Conservation (phyloP, 192 early-diverging fungal genomes). For the Coemansia furcata region DNA sequence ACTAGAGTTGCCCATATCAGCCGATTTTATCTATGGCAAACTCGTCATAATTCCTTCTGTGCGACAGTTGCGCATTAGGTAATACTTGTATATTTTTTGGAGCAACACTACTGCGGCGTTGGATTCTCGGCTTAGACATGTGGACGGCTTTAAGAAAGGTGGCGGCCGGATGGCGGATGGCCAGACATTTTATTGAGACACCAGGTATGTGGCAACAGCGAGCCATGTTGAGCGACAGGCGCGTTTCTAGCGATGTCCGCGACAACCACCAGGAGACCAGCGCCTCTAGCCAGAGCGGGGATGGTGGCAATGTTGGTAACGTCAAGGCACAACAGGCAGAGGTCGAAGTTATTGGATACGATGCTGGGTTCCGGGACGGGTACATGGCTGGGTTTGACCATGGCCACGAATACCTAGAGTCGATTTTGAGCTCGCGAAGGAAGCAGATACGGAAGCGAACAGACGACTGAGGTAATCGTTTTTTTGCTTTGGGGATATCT, state of each 20-base stretch:
- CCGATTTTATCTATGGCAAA: not conserved
- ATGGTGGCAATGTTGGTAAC: not conserved
- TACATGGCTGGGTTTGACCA: constrained; percentile 41
- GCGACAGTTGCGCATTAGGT: not conserved
- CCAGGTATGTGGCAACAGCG: not conserved
- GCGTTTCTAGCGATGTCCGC: not conserved
- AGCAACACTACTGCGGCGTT: not conserved
- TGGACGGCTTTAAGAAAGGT: not conserved
- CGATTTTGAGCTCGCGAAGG: not conserved
- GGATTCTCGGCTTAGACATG: not conserved
- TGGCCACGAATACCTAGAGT: constrained; percentile 4
- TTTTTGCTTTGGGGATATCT: not conserved
- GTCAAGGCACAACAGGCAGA: not conserved
- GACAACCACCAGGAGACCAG: not conserved
- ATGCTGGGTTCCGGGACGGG: constrained; percentile 48
- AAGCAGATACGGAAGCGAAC: not conserved
- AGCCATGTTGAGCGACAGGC: not conserved
- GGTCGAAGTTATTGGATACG: constrained; percentile 22
- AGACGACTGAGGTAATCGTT: not conserved
- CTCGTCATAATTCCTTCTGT: not conserved
- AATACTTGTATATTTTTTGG: not conserved
- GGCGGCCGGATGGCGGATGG: constrained; percentile 1
- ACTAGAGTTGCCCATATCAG: not conserved
- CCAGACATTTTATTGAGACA: not conserved
- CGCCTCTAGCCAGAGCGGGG: not conserved